Base-by-base conservation (phyloP, 78 protist genomes). In the Dictyostelium purpureum region DNA sequence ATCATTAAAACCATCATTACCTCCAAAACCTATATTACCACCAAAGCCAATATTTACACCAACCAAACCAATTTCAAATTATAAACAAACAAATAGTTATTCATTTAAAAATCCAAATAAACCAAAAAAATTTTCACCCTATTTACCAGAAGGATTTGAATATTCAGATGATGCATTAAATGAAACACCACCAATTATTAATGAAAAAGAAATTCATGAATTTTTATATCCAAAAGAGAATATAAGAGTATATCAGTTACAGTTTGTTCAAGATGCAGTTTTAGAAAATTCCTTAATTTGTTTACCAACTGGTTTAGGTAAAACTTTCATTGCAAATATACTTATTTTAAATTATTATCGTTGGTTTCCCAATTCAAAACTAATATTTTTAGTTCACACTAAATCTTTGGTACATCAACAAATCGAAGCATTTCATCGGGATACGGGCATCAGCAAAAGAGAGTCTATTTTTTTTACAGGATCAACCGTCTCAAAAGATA, bases 231-330 rank as follows among this genome's bases (percentile, higher is more conserved):
- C 95, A n/a, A 75, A 12, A 28, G 38, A 63, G 2, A 33, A 18
- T 33, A 28, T 16, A 26, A 77, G 99, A 43, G 93, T 79, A 18
- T 97, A 96, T 70, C 98, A 97, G 65, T 78, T 66, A 11, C 24
- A 35, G 52, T 96, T 97, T 11, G 89, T 94, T 7, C 14, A 70
- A 56, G 4, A 11, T 0, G 75, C 94, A 14, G 71, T 97, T 69
- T 28, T 74, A 3, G 12, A 69, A 3, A 97, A 96, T 94, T 96
- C 99, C n/a, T 75, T 98, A 10, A 97, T 99, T 11, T 81, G 80
- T 33, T 79, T 98, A 31, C 99, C 99, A 33, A 98, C 99, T 6
- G 99, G 99, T 33, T 57, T 98, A 21, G 99, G 99, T 26, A 98
- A 99, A 94, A 98, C 99, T 4, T 66, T 98, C 67, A 98, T 98